These are phyloP conservation scores for Monilinia fructigena DNA, from an alignment of 2,329 filamentous ascomycete species.

Conservation along the genomic window DNA sequence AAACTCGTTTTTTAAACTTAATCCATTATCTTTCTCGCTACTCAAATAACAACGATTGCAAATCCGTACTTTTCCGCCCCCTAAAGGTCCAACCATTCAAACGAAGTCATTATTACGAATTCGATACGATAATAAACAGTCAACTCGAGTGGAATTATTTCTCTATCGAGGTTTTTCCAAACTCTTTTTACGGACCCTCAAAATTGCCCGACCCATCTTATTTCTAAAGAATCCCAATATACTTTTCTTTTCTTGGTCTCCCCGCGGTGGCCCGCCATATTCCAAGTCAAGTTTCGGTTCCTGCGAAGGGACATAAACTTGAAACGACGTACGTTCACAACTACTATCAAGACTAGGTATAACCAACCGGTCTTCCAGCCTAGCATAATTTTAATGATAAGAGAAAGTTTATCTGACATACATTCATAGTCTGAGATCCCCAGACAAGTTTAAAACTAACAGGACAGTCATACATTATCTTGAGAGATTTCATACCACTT, in stretches of 20 bases:
- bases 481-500: not conserved
- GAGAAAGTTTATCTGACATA: conserved; percentile 7
- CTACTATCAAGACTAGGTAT: conserved; percentile 4
- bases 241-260: conserved; percentile 6
- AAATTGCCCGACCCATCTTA: conserved; percentile 9
- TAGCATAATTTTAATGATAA: conserved; percentile 23
- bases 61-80: conserved; percentile 4
- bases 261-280: conserved; percentile 16
- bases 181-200: conserved; percentile 2
- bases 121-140: not conserved
- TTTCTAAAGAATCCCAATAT: conserved; percentile 5
- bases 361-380: conserved; percentile 12
- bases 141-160: conserved; percentile 3
- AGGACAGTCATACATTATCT: not conserved
- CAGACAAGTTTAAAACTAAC: not conserved
- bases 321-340: conserved; percentile 22
- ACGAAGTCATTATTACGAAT: not conserved
- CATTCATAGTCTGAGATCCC: conserved; percentile 3
- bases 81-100: not conserved
- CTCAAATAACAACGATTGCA: not conserved
- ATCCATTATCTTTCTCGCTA: not conserved
- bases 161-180: conserved; percentile 6
- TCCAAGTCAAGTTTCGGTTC: conserved; percentile 20
- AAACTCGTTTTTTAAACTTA: not conserved
- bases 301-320: conserved; percentile 21